Evolutionary conservation across 495 filamentous ascomycete species (phyloP).

Genomic region (Aspergillus ellipticus): DNA sequence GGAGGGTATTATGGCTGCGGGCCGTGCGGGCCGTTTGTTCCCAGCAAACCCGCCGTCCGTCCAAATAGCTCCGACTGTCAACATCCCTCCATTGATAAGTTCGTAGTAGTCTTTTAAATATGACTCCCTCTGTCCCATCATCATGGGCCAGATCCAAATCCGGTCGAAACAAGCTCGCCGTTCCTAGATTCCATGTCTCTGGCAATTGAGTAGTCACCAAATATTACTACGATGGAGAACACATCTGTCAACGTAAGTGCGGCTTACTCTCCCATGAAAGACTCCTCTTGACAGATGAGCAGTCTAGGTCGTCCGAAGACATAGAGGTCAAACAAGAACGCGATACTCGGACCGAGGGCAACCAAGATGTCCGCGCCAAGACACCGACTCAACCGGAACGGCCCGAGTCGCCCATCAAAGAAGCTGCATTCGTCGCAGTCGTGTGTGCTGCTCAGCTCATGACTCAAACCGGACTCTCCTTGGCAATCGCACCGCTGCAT

Average conservation of each 20-base stretch:
- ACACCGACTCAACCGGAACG: neutral
- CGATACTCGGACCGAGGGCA: neutral
- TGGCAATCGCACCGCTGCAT: neutral
- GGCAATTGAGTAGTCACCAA: no score
- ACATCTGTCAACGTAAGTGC: no score
- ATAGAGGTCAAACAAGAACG: neutral
- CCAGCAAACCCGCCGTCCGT: neutral
- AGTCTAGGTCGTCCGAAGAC: no score
- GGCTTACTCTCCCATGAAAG: no score
- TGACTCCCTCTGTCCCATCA: no score
- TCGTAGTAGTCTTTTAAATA: no score
- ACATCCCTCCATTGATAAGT: neutral
- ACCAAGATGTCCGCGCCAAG: neutral
- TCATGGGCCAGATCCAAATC: no score
- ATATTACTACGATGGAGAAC: no score
- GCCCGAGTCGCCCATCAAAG: neutral
- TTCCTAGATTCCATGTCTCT: no score
- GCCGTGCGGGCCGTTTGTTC: neutral
- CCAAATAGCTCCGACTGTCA: neutral
- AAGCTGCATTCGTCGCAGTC: neutral
- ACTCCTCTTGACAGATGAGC: no score
- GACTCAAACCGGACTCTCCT: neutral
- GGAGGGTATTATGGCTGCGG: neutral
- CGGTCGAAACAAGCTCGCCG: no score
- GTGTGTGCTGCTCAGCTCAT: neutral